phyloP scores from a whole-genome alignment of 1,284 basidiomycete species.

The Hymenochaete sp. region DNA sequence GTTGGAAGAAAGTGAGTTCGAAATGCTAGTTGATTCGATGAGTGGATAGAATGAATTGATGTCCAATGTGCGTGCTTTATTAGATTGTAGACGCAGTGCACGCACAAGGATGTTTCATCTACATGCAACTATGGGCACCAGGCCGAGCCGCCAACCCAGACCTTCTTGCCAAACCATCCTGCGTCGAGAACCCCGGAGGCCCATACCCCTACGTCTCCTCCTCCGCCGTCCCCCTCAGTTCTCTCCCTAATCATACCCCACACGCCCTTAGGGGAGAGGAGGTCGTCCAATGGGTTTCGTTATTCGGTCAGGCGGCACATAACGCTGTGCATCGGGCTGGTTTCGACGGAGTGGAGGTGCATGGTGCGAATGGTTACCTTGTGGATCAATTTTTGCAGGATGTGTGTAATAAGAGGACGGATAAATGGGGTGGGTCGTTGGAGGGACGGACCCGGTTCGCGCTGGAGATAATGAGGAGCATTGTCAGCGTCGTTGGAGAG shows the following conservation, averaged over 20 bases:
- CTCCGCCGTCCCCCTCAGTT: conserved; percentile 33
- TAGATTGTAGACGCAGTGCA: conserved; percentile 33
- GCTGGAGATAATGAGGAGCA: conserved; percentile 37
- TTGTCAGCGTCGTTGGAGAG: conserved; percentile 31
- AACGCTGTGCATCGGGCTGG: conserved; percentile 31
- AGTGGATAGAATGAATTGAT: neutral
- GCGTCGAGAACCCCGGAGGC: conserved; percentile 23
- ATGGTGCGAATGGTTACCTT: conserved; percentile 35
- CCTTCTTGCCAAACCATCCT: conserved; percentile 20
- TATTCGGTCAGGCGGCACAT: conserved; percentile 24
- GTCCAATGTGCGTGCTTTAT: neutral
- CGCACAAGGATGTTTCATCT: conserved; percentile 31
- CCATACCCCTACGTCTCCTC: conserved; percentile 32
- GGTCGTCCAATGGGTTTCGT: conserved; percentile 27
- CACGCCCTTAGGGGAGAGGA: conserved; percentile 31
- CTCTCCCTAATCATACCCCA: conserved; percentile 25
- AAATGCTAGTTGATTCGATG: neutral
- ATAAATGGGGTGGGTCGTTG: conserved; percentile 50
- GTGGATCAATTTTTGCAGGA: conserved; percentile 34
- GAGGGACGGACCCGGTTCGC: conserved; percentile 46
- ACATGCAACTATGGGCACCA: conserved; percentile 39
- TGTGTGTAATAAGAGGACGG: conserved; percentile 43
- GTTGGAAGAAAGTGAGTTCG: conserved; percentile 37
- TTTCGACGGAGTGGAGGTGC: conserved; percentile 41
- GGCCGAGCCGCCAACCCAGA: conserved; percentile 30